Evolutionary conservation across 2,329 filamentous ascomycete genomes (phyloP).

Genomic region (Nothopassalora personata): DNA sequence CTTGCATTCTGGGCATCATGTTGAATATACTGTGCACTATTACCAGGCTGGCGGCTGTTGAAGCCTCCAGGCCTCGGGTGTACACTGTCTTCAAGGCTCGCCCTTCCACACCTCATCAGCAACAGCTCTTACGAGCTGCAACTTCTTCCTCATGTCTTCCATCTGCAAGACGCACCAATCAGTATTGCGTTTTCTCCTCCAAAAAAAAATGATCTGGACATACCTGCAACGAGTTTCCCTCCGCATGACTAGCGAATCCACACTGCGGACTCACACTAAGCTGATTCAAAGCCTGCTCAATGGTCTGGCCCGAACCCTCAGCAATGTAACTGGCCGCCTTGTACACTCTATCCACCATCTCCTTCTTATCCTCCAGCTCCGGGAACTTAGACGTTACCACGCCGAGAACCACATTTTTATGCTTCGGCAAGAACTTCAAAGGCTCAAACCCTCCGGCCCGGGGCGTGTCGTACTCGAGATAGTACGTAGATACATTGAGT

Average conservation of each 20-base stretch:
- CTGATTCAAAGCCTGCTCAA: slow-evolving; percentile 63
- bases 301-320: slow-evolving; percentile 54
- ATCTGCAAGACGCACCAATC: slow-evolving; percentile 30
- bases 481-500: slow-evolving; percentile 33
- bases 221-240: slow-evolving; percentile 51
- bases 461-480: slow-evolving; percentile 43
- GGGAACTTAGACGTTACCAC: slow-evolving; percentile 46
- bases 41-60: slow-evolving; percentile 4
- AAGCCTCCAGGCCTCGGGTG: not conserved
- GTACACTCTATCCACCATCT: slow-evolving; percentile 44
- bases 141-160: slow-evolving; percentile 68
- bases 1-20: not conserved
- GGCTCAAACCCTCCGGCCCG: slow-evolving; percentile 46
- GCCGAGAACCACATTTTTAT: slow-evolving; percentile 46
- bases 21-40: not conserved
- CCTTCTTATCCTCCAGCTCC: slow-evolving; percentile 41
- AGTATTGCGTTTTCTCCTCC: not conserved
- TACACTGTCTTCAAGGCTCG: slow-evolving; percentile 36
- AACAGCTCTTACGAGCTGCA: slow-evolving; percentile 64
- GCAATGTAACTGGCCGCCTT: slow-evolving; percentile 61
- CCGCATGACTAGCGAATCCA: slow-evolving; percentile 60
- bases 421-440: slow-evolving; percentile 39
- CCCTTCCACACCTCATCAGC: slow-evolving; percentile 67
- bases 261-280: slow-evolving; percentile 62
- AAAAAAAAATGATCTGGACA: not conserved